phyloP scores from a whole-genome alignment of 805 yeast species.

The Limtongia smithiae region DNA sequence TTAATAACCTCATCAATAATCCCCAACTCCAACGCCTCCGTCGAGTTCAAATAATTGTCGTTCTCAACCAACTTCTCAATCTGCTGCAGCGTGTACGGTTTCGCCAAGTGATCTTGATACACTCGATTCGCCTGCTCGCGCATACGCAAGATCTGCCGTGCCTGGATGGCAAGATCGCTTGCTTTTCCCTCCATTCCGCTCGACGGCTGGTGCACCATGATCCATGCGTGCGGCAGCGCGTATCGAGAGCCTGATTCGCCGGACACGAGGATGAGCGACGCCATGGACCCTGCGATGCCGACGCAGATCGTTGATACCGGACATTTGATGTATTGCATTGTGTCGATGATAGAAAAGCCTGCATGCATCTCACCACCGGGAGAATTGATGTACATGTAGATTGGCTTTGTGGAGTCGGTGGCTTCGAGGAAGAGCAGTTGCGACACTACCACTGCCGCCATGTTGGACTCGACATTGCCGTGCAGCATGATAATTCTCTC shows the following conservation, averaged over 20 bases:
- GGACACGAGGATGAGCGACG: slow-evolving; percentile 35
- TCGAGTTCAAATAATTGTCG: slow-evolving; percentile 33
- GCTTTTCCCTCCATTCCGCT: slow-evolving; percentile 33
- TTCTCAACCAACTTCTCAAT: slow-evolving; percentile 29
- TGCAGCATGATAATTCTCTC: slow-evolving; percentile 35
- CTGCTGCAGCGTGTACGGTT: slow-evolving; percentile 17
- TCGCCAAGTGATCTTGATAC: slow-evolving; percentile 34
- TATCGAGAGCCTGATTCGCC: slow-evolving; percentile 36
- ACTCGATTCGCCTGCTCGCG: slow-evolving; percentile 35
- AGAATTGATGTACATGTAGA: slow-evolving; percentile 34
- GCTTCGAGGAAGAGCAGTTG: slow-evolving; percentile 33
- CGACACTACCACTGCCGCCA: slow-evolving; percentile 34
- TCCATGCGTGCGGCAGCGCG: slow-evolving; percentile 37
- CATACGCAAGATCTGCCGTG: slow-evolving; percentile 36
- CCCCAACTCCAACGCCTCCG: slow-evolving; percentile 38
- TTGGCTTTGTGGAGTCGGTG: slow-evolving; percentile 26
- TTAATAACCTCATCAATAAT: slow-evolving; percentile 37
- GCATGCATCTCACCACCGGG: slow-evolving; percentile 40
- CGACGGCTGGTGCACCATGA: slow-evolving; percentile 40
- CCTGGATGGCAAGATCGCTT: slow-evolving; percentile 39
- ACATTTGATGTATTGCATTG: slow-evolving; percentile 38
- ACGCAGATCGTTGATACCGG: slow-evolving; percentile 40
- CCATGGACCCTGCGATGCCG: slow-evolving; percentile 41
- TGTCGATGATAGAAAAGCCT: slow-evolving; percentile 39
- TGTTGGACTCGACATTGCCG: slow-evolving; percentile 33